Base-by-base conservation (phyloP, 73 alveolate genomes). In the Durusdinium trenchii region DNA sequence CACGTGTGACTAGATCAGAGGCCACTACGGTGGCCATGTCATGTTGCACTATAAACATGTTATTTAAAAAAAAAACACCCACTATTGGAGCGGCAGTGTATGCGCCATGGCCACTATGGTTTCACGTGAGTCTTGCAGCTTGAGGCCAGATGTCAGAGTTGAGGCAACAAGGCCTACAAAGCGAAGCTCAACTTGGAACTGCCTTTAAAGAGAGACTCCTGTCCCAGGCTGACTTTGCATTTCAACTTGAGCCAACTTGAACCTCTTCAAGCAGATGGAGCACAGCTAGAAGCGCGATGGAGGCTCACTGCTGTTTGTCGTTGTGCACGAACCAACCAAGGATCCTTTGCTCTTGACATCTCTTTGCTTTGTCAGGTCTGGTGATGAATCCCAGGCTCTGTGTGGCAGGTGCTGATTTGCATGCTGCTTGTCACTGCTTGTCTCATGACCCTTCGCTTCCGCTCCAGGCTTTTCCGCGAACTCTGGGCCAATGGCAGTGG, bases 401-500 rank as follows among this genome's bases (percentile, higher is more conserved):
- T 76, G 87, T 60, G 87, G 87, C 87, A 76, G 87, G 87, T 6
- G 10, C 6, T 38, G 42, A 0, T 32, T 3, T 43, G 16, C 14
- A 20, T 40, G 36, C 6, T 20, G 36, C 14, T 45, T 76, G n/a
- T 6, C 84, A 9, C 6, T 20, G 36, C 14, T 45, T 76, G n/a
- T 6, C 84, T 47, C 40, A 28, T 46, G 83, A n/a, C 20, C 23
- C 67, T 50, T 83, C 20, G 42, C 57, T 42, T n/a, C 45, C 32
- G 35, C 26, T 23, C 52, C 61, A 86, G 95, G 95, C 78, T 86
- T 36, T 54, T 86, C 62, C 38, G 57, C 23, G 95, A 86, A 46
- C 95, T 86, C 3, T 86, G 95, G 95, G 95, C 83, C 83, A 86
- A 86, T 64, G 95, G 73, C 83, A 86, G 95, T 46, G 62, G 78